Base-by-base conservation (phyloP, 805 yeast genomes). In the Pichia paraexigua region DNA sequence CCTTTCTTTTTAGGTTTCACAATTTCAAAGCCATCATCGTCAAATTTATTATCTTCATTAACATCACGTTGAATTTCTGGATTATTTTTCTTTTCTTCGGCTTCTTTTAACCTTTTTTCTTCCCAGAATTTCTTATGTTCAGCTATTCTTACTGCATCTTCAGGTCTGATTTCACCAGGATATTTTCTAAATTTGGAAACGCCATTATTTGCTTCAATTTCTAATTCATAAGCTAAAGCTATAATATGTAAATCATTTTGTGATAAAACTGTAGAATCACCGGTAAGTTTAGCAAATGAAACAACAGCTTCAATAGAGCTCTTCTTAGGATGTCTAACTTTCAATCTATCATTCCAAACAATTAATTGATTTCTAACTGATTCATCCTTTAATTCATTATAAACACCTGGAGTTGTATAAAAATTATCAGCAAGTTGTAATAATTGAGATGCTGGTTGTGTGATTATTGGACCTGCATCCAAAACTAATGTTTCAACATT, bases 401-500 rank as follows among this genome's bases (percentile, higher is more conserved):
- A 80, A 18, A 94, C 98, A 1, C 97, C 91, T 15, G 98, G 97
- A 2, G 97, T 88, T 15, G 97, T 91, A 65, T 74, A 85, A 62
- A 87, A 87, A n/a, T 69, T 66, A 18, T 76, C 67, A 1, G 96
- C 97, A 63, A 76, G 79, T 56, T 78, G 79, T 60, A 83, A 82
- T 44, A 94, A 72, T 21, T 83, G 78, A 3, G 90, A 76, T 13
- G 87, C 87, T 6, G 94, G 76, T 61, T 88, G 95, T 2, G 95
- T 85, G 59, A 94, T 86, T 58, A 94, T 71, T 7, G 99, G 99
- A 47, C 96, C 94, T 3, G 99, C 98, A 76, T 94, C 99, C 58
- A 94, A 75, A 35, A 88, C 87, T 51, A 95, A 72, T 1, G 82
- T 72, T 55, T 77, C 72, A 30, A 82, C 78, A 53, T 71, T 53